A percentile compares a stretch with the other conserved stretches of the same genome.
Conservation (phyloP, 345 rosid species). For the Capsella bursapastoris region DNA sequence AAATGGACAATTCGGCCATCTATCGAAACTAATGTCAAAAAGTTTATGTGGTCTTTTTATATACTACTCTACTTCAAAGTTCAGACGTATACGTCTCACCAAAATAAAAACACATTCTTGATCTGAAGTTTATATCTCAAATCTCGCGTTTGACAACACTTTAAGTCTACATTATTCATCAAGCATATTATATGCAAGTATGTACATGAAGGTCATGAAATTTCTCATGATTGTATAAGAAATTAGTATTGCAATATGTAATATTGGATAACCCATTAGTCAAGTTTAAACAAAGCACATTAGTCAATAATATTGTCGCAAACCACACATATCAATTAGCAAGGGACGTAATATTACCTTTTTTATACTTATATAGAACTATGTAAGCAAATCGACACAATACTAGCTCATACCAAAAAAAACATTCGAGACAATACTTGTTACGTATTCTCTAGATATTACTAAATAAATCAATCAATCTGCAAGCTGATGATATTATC, state of each 20-base stretch:
- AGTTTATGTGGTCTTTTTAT: conserved; percentile 14
- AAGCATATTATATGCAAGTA: background rate
- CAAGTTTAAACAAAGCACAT: conserved; percentile 19
- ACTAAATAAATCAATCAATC: background rate
- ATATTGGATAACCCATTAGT: background rate
- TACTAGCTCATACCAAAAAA: background rate
- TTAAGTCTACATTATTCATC: conserved; percentile 14
- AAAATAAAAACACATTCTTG: background rate
- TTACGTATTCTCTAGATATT: background rate
- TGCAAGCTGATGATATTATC: conserved; percentile 6
- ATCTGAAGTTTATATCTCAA: conserved; percentile 16
- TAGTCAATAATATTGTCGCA: background rate
- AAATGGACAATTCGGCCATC: conserved; percentile 28
- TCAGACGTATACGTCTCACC: conserved; percentile 31
- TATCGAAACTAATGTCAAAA: conserved; percentile 13
- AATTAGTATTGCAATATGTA: background rate
- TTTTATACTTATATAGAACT: background rate
- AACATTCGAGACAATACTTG: background rate
- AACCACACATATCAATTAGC: background rate
- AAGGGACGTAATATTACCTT: background rate
- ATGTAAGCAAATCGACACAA: background rate
- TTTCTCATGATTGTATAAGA: conserved; percentile 18
- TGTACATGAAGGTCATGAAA: background rate
- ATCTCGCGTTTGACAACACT: conserved; percentile 17
- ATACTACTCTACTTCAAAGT: conserved; percentile 28